A percentile compares a stretch with the other conserved stretches of the same genome.
Evolutionary conservation across 2,329 filamentous ascomycete genomes (phyloP).

Genomic region (Trichophyton verrucosum): DNA sequence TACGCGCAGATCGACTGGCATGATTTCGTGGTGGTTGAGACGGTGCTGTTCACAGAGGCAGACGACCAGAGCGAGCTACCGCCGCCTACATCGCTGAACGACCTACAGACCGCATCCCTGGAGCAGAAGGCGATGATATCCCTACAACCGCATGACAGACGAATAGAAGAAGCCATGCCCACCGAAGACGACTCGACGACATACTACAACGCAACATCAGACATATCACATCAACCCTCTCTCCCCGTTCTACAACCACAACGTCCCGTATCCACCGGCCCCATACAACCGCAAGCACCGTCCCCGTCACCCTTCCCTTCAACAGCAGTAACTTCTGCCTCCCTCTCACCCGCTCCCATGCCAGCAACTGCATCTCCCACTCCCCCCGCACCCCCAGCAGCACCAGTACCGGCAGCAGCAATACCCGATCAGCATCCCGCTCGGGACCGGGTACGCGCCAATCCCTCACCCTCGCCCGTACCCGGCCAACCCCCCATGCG

Average conservation of each 20-base stretch:
- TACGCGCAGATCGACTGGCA: constrained; percentile 94
- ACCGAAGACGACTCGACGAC: constrained; percentile 51
- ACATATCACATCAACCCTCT: constrained; percentile 28
- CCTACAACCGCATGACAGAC: constrained; percentile 59
- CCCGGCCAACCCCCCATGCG: constrained; percentile 52
- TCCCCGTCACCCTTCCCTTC: constrained; percentile 37
- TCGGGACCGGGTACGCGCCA: constrained; percentile 38
- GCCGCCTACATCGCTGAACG: constrained; percentile 75
- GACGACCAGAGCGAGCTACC: constrained; percentile 81
- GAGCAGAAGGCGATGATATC: constrained; percentile 91
- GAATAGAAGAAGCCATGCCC: constrained; percentile 92
- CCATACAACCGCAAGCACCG: neutral
- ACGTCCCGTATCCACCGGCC: constrained; percentile 40
- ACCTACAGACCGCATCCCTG: constrained; percentile 84
- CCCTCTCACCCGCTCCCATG: constrained; percentile 26
- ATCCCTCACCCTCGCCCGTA: constrained; percentile 32
- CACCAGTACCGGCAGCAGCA: too few relatives aligned
- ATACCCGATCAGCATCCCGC: neutral
- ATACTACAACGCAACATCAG: constrained; percentile 39
- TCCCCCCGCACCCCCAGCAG: neutral
- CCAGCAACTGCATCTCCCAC: constrained; percentile 70
- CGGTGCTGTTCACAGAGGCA: constrained; percentile 76
- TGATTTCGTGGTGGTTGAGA: constrained; percentile 92
- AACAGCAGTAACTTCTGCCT: constrained; percentile 45
- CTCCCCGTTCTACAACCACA: constrained; percentile 29